Conservation (phyloP, 305 asterid genomes). For the Fraxinus sp. region DNA sequence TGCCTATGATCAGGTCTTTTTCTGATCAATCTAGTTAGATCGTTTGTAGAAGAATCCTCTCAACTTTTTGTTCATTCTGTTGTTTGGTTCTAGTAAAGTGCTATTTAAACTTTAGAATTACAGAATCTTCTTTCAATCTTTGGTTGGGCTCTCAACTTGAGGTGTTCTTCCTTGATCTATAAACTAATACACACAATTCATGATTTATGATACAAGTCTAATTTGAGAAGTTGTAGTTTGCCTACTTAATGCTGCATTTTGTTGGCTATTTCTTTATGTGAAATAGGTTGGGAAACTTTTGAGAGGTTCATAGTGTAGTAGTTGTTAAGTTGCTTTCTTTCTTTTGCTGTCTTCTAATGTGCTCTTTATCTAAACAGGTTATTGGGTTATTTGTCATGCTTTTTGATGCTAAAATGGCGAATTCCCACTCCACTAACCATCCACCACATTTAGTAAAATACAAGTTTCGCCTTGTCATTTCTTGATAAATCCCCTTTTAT, state of each 20-base stretch:
- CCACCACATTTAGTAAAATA: not conserved
- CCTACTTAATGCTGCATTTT: not conserved
- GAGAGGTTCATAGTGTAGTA: not conserved
- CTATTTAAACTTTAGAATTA: constrained; percentile 13
- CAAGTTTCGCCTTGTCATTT: not conserved
- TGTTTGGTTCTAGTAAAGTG: constrained; percentile 28
- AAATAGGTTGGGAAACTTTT: not conserved
- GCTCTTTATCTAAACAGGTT: not conserved
- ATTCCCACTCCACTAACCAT: not conserved
- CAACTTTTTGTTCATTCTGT: constrained; percentile 8
- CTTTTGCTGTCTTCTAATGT: not conserved
- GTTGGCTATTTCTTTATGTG: not conserved
- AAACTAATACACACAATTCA: constrained; percentile 16
- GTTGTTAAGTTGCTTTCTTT: not conserved
- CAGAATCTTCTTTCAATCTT: constrained; percentile 24
- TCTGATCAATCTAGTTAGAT: constrained; percentile 23
- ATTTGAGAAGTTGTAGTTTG: too few species aligned
- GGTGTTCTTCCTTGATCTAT: constrained; percentile 10
- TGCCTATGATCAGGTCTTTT: constrained; percentile 19
- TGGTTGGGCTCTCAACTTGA: constrained; percentile 25
- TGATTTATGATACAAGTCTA: not conserved
- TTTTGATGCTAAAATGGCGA: not conserved
- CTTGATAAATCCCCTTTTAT: not conserved
- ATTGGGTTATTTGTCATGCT: not conserved
- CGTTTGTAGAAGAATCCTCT: constrained; percentile 9